phyloP scores from a whole-genome alignment of 148 eudicot species.

The Pharnaceum exiguum region DNA sequence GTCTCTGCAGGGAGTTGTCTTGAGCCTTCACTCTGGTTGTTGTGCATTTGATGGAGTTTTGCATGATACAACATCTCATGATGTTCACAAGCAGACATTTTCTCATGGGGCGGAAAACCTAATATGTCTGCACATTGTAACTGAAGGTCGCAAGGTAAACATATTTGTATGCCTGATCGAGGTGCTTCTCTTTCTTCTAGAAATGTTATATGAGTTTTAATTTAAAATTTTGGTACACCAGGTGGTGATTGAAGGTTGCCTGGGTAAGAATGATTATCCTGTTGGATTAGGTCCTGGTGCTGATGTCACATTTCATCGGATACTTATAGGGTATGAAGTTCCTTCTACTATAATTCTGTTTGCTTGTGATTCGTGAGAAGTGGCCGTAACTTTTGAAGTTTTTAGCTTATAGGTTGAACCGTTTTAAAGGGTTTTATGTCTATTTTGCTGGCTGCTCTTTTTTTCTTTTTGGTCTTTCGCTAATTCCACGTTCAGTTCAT shows the following conservation, averaged over 20 bases:
- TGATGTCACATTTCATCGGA: conserved; percentile 58
- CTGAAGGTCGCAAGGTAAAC: conserved; percentile 48
- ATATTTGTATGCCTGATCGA: neutral
- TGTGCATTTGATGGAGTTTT: conserved; percentile 15
- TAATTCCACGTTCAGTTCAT: no score
- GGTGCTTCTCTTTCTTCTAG: conserved; percentile 10
- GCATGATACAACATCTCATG: conserved; percentile 15
- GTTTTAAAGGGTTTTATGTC: no score
- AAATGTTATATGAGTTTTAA: conserved; percentile 13
- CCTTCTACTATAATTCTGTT: neutral
- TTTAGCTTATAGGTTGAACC: no score
- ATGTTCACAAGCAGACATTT: conserved; percentile 25
- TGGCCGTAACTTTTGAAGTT: neutral
- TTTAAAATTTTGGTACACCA: conserved; percentile 21
- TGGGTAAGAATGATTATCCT: conserved; percentile 46
- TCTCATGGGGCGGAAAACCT: conserved; percentile 21
- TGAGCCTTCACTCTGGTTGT: conserved; percentile 37
- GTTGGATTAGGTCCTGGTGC: conserved; percentile 77
- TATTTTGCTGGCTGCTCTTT: no score
- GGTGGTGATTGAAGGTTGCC: conserved; percentile 53
- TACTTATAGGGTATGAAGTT: conserved; percentile 57
- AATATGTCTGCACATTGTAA: conserved; percentile 57
- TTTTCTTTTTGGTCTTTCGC: no score
- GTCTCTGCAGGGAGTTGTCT: conserved; percentile 63
- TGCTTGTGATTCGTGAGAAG: no score